phyloP scores from a whole-genome alignment of 257 asterid genomes.

The Fraxinus pennsylvanica region DNA sequence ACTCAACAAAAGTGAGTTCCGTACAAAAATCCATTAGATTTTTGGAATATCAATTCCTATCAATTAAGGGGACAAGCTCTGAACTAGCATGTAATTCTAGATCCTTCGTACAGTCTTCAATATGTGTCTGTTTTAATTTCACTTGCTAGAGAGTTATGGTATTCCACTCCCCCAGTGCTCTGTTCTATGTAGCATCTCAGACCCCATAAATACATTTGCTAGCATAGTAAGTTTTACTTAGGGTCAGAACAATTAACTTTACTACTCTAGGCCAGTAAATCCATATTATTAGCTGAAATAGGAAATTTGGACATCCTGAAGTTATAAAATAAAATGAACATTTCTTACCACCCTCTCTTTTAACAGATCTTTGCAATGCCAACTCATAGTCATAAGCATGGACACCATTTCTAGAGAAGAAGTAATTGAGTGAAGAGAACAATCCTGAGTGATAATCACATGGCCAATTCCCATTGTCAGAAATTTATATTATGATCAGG shows the following conservation, averaged over 20 bases:
- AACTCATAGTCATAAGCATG: conserved; percentile 75
- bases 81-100: not conserved
- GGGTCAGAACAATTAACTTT: not conserved
- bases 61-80: not conserved
- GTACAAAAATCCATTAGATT: not conserved
- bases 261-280: conserved; percentile 12
- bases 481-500: conserved; percentile 19
- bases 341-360: conserved; percentile 63
- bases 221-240: conserved; percentile 11
- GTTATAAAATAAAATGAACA: conserved; percentile 11
- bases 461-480: conserved; percentile 29
- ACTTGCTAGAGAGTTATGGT: not conserved
- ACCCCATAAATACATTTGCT: not conserved
- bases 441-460: conserved; percentile 54
- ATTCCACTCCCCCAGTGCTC: not conserved
- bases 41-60: not conserved
- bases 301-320: conserved; percentile 14
- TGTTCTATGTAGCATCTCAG: not conserved
- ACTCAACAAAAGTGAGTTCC: not conserved
- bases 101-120: not conserved
- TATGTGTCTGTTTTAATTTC: not conserved
- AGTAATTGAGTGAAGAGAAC: conserved; percentile 76
- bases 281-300: not conserved
- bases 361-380: conserved; percentile 55
- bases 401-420: conserved; percentile 73